Base-by-base conservation (phyloP, 2,329 filamentous ascomycete species). In the Neocucurbitaria cava region DNA sequence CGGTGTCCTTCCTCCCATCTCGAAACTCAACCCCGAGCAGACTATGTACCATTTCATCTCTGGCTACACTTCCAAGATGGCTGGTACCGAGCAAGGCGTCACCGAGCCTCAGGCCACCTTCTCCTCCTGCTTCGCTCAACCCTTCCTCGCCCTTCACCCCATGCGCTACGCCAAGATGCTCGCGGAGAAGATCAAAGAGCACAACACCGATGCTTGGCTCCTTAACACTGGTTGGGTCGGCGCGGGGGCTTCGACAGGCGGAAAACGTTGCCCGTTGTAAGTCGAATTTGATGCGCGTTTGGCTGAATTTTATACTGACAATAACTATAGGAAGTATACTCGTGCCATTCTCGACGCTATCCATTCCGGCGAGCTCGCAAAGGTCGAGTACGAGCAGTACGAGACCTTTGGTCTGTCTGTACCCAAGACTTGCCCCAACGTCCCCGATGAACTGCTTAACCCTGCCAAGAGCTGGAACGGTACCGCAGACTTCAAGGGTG, bases 21-120 rank as follows among this genome's bases (percentile, higher is more conserved):
- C 92, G 72, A 98, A 98, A 85, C 89, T 99, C 76, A 88, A 90
- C 83, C 87, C 89, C 63, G 87, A 91, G 72, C 95, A 98, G 83
- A 96, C 92, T 78, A 98, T 99, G 94, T 99, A 98, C 89, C 95
- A 99, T 86, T 99, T 99, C 88, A 99, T 99, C 81, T 96, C 91
- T 17, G 95, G 95, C 70, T 99, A 99, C 86, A 99, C 95, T 62
- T 98, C 94, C 76, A 99, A 99, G 89, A 99, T 99, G 95, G 95
- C 95, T 64, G 95, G 95, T 73, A 99, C 95, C 30, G 95, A 99
- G 82, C 92, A 97, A 65, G 95, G 95, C 73, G 88, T 99, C 64
- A 96, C 91, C 9, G 95, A 99, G 82, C 95, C 95, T 63, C 92
- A 98, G 81, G 95, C 95, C 21, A 99, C 95, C 72, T 99, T 99